These are phyloP conservation scores for Naganishia friedmannii DNA, from an alignment of 768 basidiomycete genomes.

Conservation along the genomic window DNA sequence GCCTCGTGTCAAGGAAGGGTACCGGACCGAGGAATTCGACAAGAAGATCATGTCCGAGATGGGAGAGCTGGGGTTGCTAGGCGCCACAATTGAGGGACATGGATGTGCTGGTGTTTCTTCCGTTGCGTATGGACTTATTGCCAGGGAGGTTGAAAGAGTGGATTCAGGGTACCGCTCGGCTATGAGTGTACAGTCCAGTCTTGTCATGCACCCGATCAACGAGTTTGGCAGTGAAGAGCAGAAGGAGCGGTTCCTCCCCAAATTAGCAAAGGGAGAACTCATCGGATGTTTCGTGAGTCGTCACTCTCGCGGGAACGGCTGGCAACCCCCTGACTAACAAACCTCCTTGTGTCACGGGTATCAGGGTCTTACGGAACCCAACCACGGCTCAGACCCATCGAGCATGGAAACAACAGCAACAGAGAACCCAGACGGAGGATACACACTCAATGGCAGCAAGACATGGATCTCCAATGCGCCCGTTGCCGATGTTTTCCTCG, in stretches of 20 bases:
- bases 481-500: slow-evolving; percentile 84
- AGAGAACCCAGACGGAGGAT: slow-evolving; percentile 75
- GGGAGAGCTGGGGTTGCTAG: slow-evolving; percentile 85
- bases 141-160: slow-evolving; percentile 87
- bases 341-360: neutral
- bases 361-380: slow-evolving; percentile 91
- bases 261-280: slow-evolving; percentile 76
- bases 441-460: slow-evolving; percentile 82
- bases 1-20: slow-evolving; percentile 84
- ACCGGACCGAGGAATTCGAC: slow-evolving; percentile 87
- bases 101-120: slow-evolving; percentile 88
- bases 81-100: slow-evolving; percentile 87
- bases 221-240: slow-evolving; percentile 80
- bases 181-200: slow-evolving; percentile 77
- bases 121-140: slow-evolving; percentile 91
- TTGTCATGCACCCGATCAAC: slow-evolving; percentile 82
- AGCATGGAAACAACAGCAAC: slow-evolving; percentile 93
- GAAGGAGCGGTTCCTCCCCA: slow-evolving; percentile 84
- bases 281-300: slow-evolving; percentile 86
- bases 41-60: slow-evolving; percentile 75
- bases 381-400: slow-evolving; percentile 95
- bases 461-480: slow-evolving; percentile 97
- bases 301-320: too few relatives aligned
- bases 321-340: neutral
- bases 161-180: slow-evolving; percentile 96